phyloP scores from a whole-genome alignment of 306 rosid species.

The Dalbergia cochinchinensis region DNA sequence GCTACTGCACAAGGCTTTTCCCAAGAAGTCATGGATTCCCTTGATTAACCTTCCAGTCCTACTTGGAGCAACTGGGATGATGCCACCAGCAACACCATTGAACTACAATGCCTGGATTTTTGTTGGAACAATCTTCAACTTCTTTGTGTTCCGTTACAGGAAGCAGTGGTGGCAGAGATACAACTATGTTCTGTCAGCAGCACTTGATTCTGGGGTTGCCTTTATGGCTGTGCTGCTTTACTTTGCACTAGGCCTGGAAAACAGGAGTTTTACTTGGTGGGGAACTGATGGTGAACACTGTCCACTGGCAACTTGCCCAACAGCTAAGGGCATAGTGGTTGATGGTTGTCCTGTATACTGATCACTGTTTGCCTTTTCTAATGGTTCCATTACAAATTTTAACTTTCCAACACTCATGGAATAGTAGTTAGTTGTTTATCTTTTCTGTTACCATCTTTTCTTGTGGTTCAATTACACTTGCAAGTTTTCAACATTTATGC shows the following conservation, averaged over 20 bases:
- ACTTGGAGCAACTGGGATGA: slow-evolving; percentile 72
- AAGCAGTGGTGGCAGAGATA: slow-evolving; percentile 88
- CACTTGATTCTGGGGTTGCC: slow-evolving; percentile 84
- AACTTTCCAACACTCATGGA: not conserved
- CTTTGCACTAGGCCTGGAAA: slow-evolving; percentile 60
- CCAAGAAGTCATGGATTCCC: slow-evolving; percentile 73
- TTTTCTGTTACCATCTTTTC: too few species aligned
- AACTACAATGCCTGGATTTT: slow-evolving; percentile 76
- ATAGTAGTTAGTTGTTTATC: not conserved
- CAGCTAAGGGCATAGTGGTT: slow-evolving; percentile 65
- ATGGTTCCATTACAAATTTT: not conserved
- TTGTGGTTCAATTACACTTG: too few species aligned
- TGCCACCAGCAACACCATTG: slow-evolving; percentile 81
- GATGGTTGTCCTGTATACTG: slow-evolving; percentile 66
- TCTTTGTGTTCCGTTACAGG: slow-evolving; percentile 68
- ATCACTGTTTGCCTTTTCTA: slow-evolving; percentile 1
- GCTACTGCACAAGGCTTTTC: slow-evolving; percentile 67
- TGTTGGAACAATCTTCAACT: slow-evolving; percentile 76
- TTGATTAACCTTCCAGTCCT: slow-evolving; percentile 84
- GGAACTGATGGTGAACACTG: slow-evolving; percentile 81
- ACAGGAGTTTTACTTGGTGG: slow-evolving; percentile 74
- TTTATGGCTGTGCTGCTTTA: slow-evolving; percentile 76
- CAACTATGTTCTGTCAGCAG: slow-evolving; percentile 81
- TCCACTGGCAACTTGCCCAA: slow-evolving; percentile 70
- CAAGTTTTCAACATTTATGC: too few species aligned